Base-by-base conservation (phyloP, 75 land plant species). In the Azolla pinnata region DNA sequence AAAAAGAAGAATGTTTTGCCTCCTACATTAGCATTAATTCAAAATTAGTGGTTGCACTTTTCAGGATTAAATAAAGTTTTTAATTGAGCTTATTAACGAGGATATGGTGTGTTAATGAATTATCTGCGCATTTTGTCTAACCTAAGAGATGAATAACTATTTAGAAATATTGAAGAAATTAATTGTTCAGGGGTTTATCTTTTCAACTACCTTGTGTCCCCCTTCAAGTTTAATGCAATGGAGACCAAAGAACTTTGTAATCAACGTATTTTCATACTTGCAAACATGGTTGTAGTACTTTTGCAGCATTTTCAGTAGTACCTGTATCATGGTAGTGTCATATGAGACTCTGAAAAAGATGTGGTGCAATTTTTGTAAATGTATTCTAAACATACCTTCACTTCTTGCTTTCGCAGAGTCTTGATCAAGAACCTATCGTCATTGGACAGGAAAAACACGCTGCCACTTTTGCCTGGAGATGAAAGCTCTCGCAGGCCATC, bases 391-490 rank as follows among this genome's bases (percentile, higher is more conserved):
- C n/a, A 18, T 16, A 88, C 96, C 84, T 90, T 72, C n/a, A 90
- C 87, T 86, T 90, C 96, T 42, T 86, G 72, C 65, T 84, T 84
- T 33, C 92, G 76, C 34, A 91, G 79, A 17, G 97, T 91, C 75
- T 91, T 91, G 53, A 91, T 87, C 79, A 88, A 81, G 72, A 89
- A 93, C 26, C 84, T 79, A 40, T 93, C 98, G 75, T 93, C 98
- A 64, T 93, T 90, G n/a, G 98, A 93, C 21, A 88, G 78, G 61
- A 83, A 93, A 71, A 93, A 93, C 20, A 93, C 79, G 66, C 98
- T 93, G 40, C 98, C 98, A 77, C 98, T 93, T 70, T 93, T 93
- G 3, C 98, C 98, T 23, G 98, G 98, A 31, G 98, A 93, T 59
- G 96, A 83, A 50, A 93, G 83, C 67, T 93, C 96, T 44, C 98